phyloP scores from a whole-genome alignment of 306 rosid genomes.

The Prosopis cineraria region DNA sequence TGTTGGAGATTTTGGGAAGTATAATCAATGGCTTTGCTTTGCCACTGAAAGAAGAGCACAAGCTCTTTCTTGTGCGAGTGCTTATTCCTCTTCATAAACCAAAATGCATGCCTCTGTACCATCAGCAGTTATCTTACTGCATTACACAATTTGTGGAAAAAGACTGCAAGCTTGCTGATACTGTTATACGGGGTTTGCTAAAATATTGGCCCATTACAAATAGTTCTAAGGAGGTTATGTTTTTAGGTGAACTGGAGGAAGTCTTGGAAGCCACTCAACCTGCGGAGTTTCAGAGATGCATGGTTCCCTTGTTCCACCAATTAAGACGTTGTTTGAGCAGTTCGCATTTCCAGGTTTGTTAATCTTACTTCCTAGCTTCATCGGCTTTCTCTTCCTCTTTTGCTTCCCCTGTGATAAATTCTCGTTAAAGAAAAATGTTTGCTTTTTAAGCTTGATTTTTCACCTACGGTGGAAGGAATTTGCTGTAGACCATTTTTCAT shows the following conservation, averaged over 20 bases:
- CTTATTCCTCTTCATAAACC: slow-evolving; percentile 98
- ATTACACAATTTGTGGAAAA: slow-evolving; percentile 94
- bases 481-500: slow-evolving; percentile 10
- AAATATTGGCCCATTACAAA: slow-evolving; percentile 96
- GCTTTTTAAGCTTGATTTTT: slow-evolving; percentile 24
- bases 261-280: slow-evolving; percentile 94
- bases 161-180: slow-evolving; percentile 98
- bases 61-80: slow-evolving; percentile 88
- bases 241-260: slow-evolving; percentile 97
- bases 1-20: slow-evolving; percentile 94
- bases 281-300: slow-evolving; percentile 90
- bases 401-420: slow-evolving; percentile 22
- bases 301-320: slow-evolving; percentile 86
- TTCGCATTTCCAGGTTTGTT: slow-evolving; percentile 93
- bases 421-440: slow-evolving; percentile 1
- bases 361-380: slow-evolving; percentile 25
- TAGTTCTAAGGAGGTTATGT: slow-evolving; percentile 98
- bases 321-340: slow-evolving; percentile 87
- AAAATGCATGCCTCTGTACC: slow-evolving; percentile 86
- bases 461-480: background rate
- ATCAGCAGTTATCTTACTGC: slow-evolving; percentile 96
- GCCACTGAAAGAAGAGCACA: slow-evolving; percentile 98
- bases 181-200: slow-evolving; percentile 84
- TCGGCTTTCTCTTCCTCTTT: slow-evolving; percentile 29
- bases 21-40: slow-evolving; percentile 96